These are phyloP conservation scores for Chrysochromulina parva DNA, from an alignment of 78 protist species.

Conservation along the genomic window DNA sequence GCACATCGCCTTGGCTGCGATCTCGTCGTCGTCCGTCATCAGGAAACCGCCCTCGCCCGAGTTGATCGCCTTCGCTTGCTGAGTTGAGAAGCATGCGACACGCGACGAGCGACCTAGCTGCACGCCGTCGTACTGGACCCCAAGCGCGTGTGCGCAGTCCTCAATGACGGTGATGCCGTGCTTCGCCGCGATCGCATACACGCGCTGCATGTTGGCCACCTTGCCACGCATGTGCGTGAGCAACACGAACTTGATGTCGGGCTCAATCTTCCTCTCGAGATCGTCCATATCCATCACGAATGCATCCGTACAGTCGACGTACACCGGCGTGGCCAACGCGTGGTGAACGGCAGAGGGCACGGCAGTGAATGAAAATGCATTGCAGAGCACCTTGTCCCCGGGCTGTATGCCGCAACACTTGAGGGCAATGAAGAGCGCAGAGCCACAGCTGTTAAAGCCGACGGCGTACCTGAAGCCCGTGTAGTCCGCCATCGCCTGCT, in stretches of 20 bases:
- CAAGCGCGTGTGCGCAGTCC: conserved; percentile 50
- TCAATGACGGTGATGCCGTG: background rate
- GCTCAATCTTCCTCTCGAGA: background rate
- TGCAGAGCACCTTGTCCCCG: conserved; percentile 10
- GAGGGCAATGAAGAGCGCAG: background rate
- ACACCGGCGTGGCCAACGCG: background rate
- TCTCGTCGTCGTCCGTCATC: conserved; percentile 20
- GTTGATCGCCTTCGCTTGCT: conserved; percentile 38
- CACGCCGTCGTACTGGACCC: conserved; percentile 16
- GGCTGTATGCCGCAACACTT: background rate
- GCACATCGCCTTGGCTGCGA: background rate
- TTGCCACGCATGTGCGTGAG: conserved; percentile 50
- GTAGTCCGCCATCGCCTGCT: background rate
- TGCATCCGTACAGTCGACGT: background rate
- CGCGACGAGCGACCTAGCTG: background rate
- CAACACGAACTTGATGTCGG: conserved; percentile 26
- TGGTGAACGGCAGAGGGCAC: conserved; percentile 38
- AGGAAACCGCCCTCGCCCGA: conserved; percentile 51
- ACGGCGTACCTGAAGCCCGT: conserved; percentile 10
- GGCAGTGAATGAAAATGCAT: conserved; percentile 37
- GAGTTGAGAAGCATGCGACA: background rate
- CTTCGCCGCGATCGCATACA: background rate
- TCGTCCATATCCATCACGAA: background rate
- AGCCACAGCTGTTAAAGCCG: conserved; percentile 1
- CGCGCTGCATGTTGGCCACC: conserved; percentile 25